These are phyloP conservation scores for Oryza brachyantha DNA, from an alignment of 176 grass and related monocot genomes.

Conservation along the genomic window DNA sequence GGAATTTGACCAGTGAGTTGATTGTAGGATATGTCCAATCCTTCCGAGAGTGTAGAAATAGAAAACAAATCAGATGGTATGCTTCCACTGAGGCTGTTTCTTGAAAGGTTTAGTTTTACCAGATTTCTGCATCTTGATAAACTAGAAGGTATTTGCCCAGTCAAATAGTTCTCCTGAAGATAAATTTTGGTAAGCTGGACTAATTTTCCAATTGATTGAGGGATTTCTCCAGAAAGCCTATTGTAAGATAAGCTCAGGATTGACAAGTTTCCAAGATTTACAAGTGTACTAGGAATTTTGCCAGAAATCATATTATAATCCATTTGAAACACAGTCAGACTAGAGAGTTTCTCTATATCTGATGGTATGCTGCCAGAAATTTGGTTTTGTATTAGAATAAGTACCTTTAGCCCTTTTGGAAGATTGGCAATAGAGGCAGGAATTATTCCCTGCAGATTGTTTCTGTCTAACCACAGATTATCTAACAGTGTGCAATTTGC, in stretches of 20 bases:
- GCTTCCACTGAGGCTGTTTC: conserved; percentile 28
- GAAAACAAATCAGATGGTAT: conserved; percentile 13
- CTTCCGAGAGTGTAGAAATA: conserved; percentile 30
- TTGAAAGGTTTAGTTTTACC: conserved; percentile 29
- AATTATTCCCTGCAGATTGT: conserved; percentile 30
- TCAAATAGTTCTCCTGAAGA: conserved; percentile 32
- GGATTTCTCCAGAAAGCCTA: conserved; percentile 29
- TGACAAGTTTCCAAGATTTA: background rate
- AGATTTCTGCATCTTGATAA: conserved; percentile 23
- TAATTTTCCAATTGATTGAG: conserved; percentile 33
- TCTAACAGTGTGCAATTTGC: conserved; percentile 6
- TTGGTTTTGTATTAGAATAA: conserved; percentile 18
- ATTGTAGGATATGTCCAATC: conserved; percentile 27
- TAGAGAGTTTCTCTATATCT: conserved; percentile 22
- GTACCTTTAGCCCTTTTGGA: background rate
- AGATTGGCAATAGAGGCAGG: conserved; percentile 27
- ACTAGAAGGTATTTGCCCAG: conserved; percentile 13
- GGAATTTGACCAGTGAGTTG: conserved; percentile 27
- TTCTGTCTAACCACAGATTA: background rate
- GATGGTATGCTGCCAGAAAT: conserved; percentile 1
- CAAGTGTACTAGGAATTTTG: background rate
- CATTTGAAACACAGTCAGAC: conserved; percentile 2
- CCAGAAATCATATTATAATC: conserved; percentile 14
- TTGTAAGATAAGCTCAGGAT: conserved; percentile 27
- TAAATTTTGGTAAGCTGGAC: conserved; percentile 19